Evolutionary conservation across 495 filamentous ascomycete species (phyloP).

Genomic region (Tirmania nivea): DNA sequence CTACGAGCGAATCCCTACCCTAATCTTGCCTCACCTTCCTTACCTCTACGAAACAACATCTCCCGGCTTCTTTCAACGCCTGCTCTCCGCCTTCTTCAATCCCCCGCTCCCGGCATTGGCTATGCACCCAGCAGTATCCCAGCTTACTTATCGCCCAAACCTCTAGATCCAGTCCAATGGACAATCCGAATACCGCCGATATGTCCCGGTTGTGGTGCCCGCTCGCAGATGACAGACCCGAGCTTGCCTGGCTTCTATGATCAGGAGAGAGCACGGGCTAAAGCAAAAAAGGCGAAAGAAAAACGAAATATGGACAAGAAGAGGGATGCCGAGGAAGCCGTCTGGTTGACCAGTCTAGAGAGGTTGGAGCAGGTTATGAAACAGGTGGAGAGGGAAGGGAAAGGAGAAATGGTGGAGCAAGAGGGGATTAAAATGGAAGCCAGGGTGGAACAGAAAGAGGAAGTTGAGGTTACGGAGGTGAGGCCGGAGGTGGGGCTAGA

Average conservation of each 20-base stretch:
- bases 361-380: conserved; percentile 5
- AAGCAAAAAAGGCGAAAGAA: background rate
- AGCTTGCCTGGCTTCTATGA: conserved; percentile 58
- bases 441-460: background rate
- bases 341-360: conserved; percentile 11
- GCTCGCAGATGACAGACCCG: conserved; percentile 47
- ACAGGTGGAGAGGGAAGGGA: background rate
- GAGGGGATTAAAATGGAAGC: background rate
- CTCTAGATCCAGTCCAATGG: too few species aligned
- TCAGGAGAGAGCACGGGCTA: conserved; percentile 24
- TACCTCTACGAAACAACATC: too few species aligned
- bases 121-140: too few species aligned
- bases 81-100: too few species aligned
- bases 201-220: conserved; percentile 81
- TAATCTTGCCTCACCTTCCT: too few species aligned
- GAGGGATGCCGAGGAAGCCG: conserved; percentile 17
- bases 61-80: too few species aligned
- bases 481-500: background rate
- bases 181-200: conserved; percentile 23
- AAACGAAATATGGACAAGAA: conserved; percentile 8
- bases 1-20: too few species aligned
- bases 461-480: background rate
- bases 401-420: background rate
- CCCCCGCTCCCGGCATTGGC: too few species aligned
- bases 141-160: too few species aligned